These are phyloP conservation scores for Candida glaebosa DNA, from an alignment of 805 yeast species.

Conservation along the genomic window DNA sequence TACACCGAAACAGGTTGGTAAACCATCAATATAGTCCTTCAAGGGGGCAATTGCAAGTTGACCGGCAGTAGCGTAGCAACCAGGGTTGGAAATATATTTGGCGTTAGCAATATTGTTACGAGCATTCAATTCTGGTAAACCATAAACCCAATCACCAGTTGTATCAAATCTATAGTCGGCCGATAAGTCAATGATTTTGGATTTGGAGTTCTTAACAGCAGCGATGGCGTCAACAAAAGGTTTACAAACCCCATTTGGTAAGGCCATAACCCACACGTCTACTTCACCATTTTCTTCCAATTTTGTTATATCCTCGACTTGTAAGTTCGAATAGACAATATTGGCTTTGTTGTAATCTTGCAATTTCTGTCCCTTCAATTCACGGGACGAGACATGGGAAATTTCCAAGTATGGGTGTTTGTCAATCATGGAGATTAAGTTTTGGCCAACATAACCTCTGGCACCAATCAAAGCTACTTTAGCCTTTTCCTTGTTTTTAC, in stretches of 20 bases:
- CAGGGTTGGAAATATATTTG: conserved; percentile 88
- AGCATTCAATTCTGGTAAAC: conserved; percentile 86
- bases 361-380: conserved; percentile 80
- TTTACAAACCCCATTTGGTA: conserved; percentile 95
- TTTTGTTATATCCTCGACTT: conserved; percentile 76
- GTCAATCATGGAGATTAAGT: conserved; percentile 81
- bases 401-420: conserved; percentile 84
- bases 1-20: conserved; percentile 89
- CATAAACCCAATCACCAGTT: conserved; percentile 86
- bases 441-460: conserved; percentile 96
- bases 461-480: conserved; percentile 96
- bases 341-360: conserved; percentile 83
- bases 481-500: conserved; percentile 57
- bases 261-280: conserved; percentile 98
- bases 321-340: conserved; percentile 79
- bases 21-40: conserved; percentile 59
- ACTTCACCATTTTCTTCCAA: conserved; percentile 75
- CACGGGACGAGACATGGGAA: conserved; percentile 94
- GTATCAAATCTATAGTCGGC: conserved; percentile 96
- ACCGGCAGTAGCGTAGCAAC: conserved; percentile 99
- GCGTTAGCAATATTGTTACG: conserved; percentile 68
- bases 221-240: conserved; percentile 82
- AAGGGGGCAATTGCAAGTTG: conserved; percentile 91
- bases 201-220: conserved; percentile 56
- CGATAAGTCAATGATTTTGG: conserved; percentile 85